Evolutionary conservation across 2,329 filamentous ascomycete genomes (phyloP).

Genomic region (Pseudogymnoascus sp.): DNA sequence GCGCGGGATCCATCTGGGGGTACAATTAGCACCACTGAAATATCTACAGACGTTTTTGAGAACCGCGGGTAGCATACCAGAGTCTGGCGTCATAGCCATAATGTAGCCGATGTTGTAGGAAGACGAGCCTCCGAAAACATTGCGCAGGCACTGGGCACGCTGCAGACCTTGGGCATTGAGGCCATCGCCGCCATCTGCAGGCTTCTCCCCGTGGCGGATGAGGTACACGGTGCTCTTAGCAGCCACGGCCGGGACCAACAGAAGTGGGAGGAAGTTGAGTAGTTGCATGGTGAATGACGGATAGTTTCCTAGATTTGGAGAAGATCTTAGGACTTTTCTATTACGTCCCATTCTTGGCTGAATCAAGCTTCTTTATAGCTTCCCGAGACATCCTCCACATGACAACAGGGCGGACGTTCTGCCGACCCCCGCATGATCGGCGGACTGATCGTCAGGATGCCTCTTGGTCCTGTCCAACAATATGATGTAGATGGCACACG

Average conservation of each 20-base stretch:
- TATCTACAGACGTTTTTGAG: background rate
- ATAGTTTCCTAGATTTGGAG: background rate
- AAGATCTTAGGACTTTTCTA: background rate
- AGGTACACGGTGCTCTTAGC: constrained; percentile 46
- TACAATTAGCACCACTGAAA: background rate
- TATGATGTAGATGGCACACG: background rate
- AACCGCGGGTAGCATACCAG: constrained; percentile 25
- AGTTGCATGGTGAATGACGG: constrained; percentile 6
- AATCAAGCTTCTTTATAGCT: constrained; percentile 4
- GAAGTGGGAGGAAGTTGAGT: background rate
- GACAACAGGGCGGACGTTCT: background rate
- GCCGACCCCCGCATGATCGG: background rate
- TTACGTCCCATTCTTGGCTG: background rate
- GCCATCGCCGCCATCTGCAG: constrained; percentile 37
- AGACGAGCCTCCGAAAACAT: constrained; percentile 45
- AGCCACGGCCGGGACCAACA: background rate
- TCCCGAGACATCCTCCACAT: background rate
- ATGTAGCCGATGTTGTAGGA: constrained; percentile 49
- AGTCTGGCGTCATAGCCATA: constrained; percentile 46
- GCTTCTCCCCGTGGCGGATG: constrained; percentile 58
- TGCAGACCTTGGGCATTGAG: constrained; percentile 43
- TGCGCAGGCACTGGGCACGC: constrained; percentile 50
- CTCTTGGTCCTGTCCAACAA: background rate
- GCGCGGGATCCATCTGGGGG: constrained; percentile 39
- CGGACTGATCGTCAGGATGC: background rate